phyloP scores from a whole-genome alignment of 768 basidiomycete species.

The Pleurotus citrinopileatus region DNA sequence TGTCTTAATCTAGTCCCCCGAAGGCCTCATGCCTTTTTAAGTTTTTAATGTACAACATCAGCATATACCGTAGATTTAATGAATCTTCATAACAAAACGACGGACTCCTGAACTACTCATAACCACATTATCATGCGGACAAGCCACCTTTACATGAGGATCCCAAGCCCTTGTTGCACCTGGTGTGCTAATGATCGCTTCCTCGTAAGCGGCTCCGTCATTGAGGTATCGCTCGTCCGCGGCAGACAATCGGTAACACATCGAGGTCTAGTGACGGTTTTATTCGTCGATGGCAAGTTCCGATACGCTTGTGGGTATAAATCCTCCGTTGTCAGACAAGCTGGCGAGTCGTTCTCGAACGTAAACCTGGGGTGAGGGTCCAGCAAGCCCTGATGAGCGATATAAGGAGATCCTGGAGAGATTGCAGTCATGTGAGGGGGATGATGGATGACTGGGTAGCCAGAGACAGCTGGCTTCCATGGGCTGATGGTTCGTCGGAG shows the following conservation, averaged over 20 bases:
- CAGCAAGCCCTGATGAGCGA: not conserved
- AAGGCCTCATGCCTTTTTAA: too few relatives aligned
- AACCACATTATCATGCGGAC: not conserved
- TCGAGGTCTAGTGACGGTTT: not conserved
- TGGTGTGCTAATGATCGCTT: not conserved
- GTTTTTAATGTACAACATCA: not conserved
- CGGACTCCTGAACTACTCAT: not conserved
- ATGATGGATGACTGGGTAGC: not conserved
- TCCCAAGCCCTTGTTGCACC: not conserved
- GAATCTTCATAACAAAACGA: not conserved
- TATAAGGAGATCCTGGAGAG: not conserved
- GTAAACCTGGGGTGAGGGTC: constrained; percentile 3
- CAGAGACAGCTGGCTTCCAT: not conserved
- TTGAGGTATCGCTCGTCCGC: not conserved
- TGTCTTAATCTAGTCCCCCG: constrained; percentile 4
- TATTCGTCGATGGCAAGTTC: constrained; percentile 10
- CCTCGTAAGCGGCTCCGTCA: not conserved
- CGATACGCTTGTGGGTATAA: constrained; percentile 4
- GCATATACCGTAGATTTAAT: not conserved
- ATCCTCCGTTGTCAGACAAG: not conserved
- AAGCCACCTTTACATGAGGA: not conserved
- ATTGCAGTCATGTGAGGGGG: not conserved
- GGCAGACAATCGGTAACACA: not conserved
- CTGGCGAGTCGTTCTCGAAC: not conserved
- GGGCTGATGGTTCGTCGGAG: constrained; percentile 4